phyloP scores from a whole-genome alignment of 2,329 filamentous ascomycete genomes.

The Ophiostoma ips region DNA sequence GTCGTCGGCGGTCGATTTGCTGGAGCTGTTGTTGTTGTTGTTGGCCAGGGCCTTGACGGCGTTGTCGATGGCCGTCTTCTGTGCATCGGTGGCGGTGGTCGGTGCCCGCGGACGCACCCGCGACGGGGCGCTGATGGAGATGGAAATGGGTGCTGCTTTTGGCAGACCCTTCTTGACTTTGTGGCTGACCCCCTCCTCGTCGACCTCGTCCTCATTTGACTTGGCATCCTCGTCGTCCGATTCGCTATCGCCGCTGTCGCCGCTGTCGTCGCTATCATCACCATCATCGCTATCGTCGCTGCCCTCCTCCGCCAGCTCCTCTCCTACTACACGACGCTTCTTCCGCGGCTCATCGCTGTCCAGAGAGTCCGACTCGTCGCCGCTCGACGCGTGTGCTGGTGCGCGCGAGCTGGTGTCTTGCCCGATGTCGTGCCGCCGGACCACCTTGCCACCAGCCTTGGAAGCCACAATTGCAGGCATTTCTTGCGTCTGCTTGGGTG shows the following conservation, averaged over 20 bases:
- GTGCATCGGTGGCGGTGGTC: neutral
- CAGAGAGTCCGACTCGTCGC: slow-evolving; percentile 34
- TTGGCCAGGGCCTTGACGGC: slow-evolving; percentile 1
- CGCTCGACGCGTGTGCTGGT: slow-evolving; percentile 5
- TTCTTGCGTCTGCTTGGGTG: neutral
- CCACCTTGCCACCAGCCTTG: slow-evolving; percentile 4
- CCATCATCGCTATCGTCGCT: slow-evolving; percentile 18
- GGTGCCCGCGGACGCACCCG: slow-evolving; percentile 29
- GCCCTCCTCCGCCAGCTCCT: neutral
- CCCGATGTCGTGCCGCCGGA: slow-evolving; percentile 4
- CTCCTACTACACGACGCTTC: slow-evolving; percentile 13
- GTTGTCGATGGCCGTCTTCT: slow-evolving; percentile 3
- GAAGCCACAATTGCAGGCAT: slow-evolving; percentile 6
- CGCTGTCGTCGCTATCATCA: neutral
- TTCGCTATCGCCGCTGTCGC: slow-evolving; percentile 14
- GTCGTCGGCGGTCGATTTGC: neutral
- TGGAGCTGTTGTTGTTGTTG: too few relatives aligned
- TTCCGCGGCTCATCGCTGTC: slow-evolving; percentile 25
- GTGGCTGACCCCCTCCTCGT: slow-evolving; percentile 15
- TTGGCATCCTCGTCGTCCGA: slow-evolving; percentile 11
- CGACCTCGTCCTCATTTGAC: slow-evolving; percentile 7
- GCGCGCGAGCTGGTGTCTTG: neutral
- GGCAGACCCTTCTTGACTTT: neutral
- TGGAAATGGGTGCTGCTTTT: slow-evolving; percentile 21
- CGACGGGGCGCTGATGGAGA: slow-evolving; percentile 37